phyloP scores from a whole-genome alignment of 2,329 filamentous ascomycete genomes.

The Aspergillus oerlinghausenensis region DNA sequence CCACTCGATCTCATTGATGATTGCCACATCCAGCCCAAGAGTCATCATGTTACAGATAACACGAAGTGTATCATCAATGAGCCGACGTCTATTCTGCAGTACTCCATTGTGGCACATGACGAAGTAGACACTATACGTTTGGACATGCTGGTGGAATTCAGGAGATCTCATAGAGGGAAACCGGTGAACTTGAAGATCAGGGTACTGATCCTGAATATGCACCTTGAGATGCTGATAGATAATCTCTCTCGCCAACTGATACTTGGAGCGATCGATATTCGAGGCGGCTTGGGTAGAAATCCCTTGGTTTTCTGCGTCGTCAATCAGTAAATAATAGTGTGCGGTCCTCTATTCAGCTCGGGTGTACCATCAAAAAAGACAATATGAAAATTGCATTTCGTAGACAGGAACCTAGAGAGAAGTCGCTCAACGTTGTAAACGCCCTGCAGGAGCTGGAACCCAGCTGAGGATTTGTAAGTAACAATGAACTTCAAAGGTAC shows the following conservation, averaged over 20 bases:
- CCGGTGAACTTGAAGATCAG: constrained; percentile 26
- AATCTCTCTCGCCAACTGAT: constrained; percentile 56
- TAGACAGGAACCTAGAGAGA: constrained; percentile 2
- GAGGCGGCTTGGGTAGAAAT: constrained; percentile 18
- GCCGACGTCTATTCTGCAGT: not conserved
- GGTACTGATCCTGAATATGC: constrained; percentile 35
- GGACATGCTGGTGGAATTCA: constrained; percentile 53
- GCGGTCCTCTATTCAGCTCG: not conserved
- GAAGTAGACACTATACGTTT: constrained; percentile 55
- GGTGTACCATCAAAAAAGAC: constrained; percentile 9
- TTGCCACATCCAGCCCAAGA: constrained; percentile 54
- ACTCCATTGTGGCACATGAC: constrained; percentile 62
- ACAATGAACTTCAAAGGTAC: not conserved
- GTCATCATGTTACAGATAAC: constrained; percentile 52
- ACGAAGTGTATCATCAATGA: not conserved
- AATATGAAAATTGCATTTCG: constrained; percentile 8
- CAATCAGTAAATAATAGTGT: not conserved
- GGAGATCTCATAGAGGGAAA: constrained; percentile 23
- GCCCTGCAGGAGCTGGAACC: constrained; percentile 9
- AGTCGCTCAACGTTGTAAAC: constrained; percentile 8
- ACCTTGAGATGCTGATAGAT: constrained; percentile 58
- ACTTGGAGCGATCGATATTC: constrained; percentile 44
- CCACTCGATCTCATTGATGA: constrained; percentile 60
- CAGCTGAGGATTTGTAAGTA: not conserved
- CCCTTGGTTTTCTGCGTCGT: not conserved